Percentiles rank a stretch among this genome's conserved stretches.
Conservation (phyloP, 352 stramenopile genomes). For the Phytophthora citricola region DNA sequence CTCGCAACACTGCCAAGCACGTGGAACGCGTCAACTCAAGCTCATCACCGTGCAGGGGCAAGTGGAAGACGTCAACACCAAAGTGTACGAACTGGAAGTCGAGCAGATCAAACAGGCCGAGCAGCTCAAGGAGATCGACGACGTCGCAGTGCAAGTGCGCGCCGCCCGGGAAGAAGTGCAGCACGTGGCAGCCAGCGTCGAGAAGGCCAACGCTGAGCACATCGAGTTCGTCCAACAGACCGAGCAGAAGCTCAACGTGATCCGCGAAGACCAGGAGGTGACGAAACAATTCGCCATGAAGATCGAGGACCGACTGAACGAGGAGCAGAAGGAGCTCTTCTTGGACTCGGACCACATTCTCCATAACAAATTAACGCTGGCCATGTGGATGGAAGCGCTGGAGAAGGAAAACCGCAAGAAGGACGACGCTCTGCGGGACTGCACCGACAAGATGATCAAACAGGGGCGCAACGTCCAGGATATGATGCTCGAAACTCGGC, state of each 20-base stretch:
- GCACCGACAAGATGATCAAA: slow-evolving; percentile 82
- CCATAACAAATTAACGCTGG: slow-evolving; percentile 76
- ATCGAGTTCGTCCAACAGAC: slow-evolving; percentile 62
- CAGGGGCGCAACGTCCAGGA: slow-evolving; percentile 85
- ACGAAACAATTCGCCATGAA: slow-evolving; percentile 87
- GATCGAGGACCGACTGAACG: slow-evolving; percentile 85
- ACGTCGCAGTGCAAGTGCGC: slow-evolving; percentile 56
- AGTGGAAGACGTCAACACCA: slow-evolving; percentile 70
- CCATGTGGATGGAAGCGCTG: slow-evolving; percentile 81
- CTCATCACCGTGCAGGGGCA: slow-evolving; percentile 78
- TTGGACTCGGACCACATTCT: slow-evolving; percentile 83
- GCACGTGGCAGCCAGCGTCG: slow-evolving; percentile 53
- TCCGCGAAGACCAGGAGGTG: slow-evolving; percentile 74
- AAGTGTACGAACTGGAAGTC: slow-evolving; percentile 72
- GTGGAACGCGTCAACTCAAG: slow-evolving; percentile 81
- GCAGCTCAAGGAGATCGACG: slow-evolving; percentile 79
- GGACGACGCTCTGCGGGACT: slow-evolving; percentile 81
- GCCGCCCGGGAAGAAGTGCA: slow-evolving; percentile 62
- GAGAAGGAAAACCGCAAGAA: slow-evolving; percentile 77
- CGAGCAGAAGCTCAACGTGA: slow-evolving; percentile 50
- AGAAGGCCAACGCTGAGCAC: slow-evolving; percentile 47
- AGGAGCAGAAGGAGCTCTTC: slow-evolving; percentile 84
- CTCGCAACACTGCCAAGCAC: slow-evolving; percentile 78
- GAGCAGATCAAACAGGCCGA: slow-evolving; percentile 65
- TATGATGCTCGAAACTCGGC: slow-evolving; percentile 87